Conservation (phyloP, 495 filamentous ascomycete species). For the Aspergillus affinis region DNA sequence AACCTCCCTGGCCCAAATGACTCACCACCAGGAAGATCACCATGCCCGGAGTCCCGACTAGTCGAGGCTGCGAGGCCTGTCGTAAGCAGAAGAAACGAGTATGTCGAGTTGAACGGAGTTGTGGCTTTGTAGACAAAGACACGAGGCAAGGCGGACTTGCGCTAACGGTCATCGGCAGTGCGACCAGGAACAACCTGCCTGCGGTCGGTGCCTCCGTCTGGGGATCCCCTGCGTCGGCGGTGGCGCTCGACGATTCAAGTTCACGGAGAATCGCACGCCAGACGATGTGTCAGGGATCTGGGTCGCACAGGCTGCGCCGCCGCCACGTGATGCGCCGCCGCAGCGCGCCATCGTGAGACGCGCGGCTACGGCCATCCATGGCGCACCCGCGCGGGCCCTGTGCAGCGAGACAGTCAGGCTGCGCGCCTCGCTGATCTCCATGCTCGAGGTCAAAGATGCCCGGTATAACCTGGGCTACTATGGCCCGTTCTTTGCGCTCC, state of each 20-base stretch:
- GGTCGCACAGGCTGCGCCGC: background rate
- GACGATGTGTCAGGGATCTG: background rate
- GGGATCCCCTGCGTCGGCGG: background rate
- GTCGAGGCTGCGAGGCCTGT: constrained; percentile 6
- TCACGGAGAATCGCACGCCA: background rate
- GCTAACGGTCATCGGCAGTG: background rate
- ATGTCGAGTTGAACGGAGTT: background rate
- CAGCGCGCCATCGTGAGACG: background rate
- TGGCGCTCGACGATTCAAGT: background rate
- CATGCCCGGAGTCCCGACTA: constrained; percentile 1
- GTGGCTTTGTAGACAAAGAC: no score
- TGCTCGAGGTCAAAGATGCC: background rate
- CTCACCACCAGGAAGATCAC: background rate
- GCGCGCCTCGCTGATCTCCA: background rate
- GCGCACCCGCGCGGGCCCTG: background rate
- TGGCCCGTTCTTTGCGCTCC: background rate
- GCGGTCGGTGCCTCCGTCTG: background rate
- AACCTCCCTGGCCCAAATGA: background rate
- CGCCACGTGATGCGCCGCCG: no score
- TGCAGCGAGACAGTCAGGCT: background rate
- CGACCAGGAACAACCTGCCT: background rate
- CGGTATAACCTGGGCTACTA: background rate
- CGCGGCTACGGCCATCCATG: no score
- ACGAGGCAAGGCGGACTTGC: no score
- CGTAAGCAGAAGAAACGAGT: constrained; percentile 5